Evolutionary conservation across 768 basidiomycete genomes (phyloP).

Genomic region (Sarcodon aspratus): DNA sequence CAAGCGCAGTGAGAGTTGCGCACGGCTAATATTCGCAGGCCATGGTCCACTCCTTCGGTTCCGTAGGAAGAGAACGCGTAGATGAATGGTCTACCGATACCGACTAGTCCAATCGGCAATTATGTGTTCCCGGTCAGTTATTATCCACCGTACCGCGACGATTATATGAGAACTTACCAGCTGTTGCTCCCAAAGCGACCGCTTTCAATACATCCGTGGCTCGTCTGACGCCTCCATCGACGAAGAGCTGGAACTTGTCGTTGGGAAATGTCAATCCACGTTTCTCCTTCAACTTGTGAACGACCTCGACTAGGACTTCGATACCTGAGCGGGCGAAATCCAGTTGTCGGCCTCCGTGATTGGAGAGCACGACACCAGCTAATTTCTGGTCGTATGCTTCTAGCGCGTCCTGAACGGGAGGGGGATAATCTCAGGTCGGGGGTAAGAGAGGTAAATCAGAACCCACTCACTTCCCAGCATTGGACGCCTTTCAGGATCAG

Average conservation of each 20-base stretch:
- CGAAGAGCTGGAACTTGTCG: slow-evolving; percentile 49
- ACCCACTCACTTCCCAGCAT: slow-evolving; percentile 34
- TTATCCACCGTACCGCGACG: not conserved
- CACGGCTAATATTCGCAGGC: slow-evolving; percentile 68
- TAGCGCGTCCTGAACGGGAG: slow-evolving; percentile 29
- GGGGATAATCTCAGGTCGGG: not conserved
- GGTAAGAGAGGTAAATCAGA: too few relatives aligned
- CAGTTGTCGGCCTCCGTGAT: slow-evolving; percentile 49
- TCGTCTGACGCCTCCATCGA: slow-evolving; percentile 91
- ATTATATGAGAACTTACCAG: slow-evolving; percentile 22
- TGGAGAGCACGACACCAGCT: slow-evolving; percentile 41
- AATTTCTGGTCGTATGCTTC: slow-evolving; percentile 34
- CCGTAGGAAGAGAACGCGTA: slow-evolving; percentile 90
- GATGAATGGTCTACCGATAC: slow-evolving; percentile 77
- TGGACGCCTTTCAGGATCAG: slow-evolving; percentile 57
- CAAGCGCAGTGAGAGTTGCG: too few relatives aligned
- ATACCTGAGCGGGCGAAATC: slow-evolving; percentile 34
- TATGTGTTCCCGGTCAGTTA: not conserved
- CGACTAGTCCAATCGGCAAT: slow-evolving; percentile 30
- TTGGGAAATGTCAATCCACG: slow-evolving; percentile 69
- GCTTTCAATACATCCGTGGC: slow-evolving; percentile 89
- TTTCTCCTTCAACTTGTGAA: slow-evolving; percentile 50
- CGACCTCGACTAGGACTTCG: slow-evolving; percentile 53
- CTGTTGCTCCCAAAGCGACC: slow-evolving; percentile 81
- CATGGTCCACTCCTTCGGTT: slow-evolving; percentile 73